Conservation (phyloP, 805 yeast genomes). For the Monosporozyma aerobia region DNA sequence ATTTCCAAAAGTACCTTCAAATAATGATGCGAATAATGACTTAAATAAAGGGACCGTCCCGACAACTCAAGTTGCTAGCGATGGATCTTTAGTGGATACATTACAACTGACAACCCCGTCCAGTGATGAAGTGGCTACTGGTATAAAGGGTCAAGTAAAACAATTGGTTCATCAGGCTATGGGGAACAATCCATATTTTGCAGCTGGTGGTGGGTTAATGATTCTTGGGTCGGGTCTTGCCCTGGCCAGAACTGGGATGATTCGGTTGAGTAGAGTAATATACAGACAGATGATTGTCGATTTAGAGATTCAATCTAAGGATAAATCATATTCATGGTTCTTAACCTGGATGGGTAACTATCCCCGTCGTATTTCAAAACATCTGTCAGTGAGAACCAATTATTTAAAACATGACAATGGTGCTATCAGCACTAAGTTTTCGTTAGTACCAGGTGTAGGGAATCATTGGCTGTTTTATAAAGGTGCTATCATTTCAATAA, state of each 20-base stretch:
- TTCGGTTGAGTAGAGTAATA: constrained; percentile 53
- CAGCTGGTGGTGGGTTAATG: constrained; percentile 98
- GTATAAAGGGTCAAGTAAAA: background rate
- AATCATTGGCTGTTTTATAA: constrained; percentile 77
- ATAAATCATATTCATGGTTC: constrained; percentile 90
- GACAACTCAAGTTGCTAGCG: background rate
- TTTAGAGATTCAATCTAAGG: constrained; percentile 86
- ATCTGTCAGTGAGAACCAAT: constrained; percentile 81
- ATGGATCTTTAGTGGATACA: background rate
- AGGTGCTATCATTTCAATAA: constrained; percentile 81
- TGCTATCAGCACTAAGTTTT: constrained; percentile 74
- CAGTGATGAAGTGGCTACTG: background rate
- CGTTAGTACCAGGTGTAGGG: constrained; percentile 96
- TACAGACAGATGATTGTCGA: constrained; percentile 84
- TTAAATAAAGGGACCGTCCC: background rate
- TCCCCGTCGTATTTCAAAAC: constrained; percentile 68
- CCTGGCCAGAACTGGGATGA: constrained; percentile 57
- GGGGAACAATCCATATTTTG: constrained; percentile 82
- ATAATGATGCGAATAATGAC: background rate
- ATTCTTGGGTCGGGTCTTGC: constrained; percentile 85
- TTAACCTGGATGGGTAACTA: constrained; percentile 90
- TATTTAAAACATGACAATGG: constrained; percentile 89
- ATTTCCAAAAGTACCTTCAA: background rate
- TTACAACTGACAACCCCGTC: background rate
- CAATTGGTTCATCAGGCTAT: constrained; percentile 43